A percentile compares a stretch with the other conserved stretches of the same genome.
Evolutionary conservation across 768 basidiomycete genomes (phyloP).

Genomic region (Austroboletus festivus): DNA sequence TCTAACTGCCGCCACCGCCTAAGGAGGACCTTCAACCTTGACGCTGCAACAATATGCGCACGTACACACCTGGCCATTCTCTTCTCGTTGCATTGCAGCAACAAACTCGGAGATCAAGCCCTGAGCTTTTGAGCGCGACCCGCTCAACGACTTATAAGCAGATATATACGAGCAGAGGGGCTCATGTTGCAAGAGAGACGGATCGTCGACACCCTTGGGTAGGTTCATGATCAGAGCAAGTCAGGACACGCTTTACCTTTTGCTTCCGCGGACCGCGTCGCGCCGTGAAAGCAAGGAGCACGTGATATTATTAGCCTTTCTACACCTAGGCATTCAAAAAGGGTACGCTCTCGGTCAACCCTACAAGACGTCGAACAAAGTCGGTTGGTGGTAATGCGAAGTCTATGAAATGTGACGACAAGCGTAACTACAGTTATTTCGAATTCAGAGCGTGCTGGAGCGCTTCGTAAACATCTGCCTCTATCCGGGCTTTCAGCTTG

Average conservation of each 20-base stretch:
- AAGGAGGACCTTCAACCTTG: too few species aligned
- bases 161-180: constrained; percentile 11
- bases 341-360: too few species aligned
- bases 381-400: too few species aligned
- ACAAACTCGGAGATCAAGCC: constrained; percentile 2
- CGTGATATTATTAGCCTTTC: too few species aligned
- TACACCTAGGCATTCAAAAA: too few species aligned
- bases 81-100: constrained; percentile 5
- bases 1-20: constrained; percentile 12
- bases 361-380: too few species aligned
- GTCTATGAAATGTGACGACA: constrained; percentile 17
- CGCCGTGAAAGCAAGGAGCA: too few species aligned
- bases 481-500: constrained; percentile 89
- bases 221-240: constrained; percentile 17
- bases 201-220: constrained; percentile 14
- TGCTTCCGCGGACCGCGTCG: background rate
- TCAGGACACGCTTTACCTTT: too few species aligned
- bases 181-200: constrained; percentile 21
- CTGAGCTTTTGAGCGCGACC: constrained; percentile 1
- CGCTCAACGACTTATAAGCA: background rate
- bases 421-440: constrained; percentile 33
- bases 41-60: too few species aligned
- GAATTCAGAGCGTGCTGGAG: constrained; percentile 78
- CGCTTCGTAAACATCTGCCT: constrained; percentile 95
- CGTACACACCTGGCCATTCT: constrained; percentile 14